These are phyloP conservation scores for Chamaenerion angustifolium DNA, from an alignment of 345 rosid genomes.

Conservation along the genomic window DNA sequence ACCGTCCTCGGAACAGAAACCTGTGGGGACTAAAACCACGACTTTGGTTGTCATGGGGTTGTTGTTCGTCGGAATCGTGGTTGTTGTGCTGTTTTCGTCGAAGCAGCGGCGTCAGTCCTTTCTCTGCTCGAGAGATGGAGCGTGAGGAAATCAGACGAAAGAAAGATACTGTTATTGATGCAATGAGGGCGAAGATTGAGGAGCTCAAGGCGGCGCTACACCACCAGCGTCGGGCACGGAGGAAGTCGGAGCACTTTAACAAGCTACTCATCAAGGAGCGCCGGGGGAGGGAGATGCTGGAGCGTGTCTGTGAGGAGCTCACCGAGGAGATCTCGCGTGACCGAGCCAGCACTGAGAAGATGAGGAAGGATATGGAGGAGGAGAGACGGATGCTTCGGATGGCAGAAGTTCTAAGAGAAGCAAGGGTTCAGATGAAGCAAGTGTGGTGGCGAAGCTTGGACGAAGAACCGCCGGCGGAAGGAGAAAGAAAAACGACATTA, in stretches of 20 bases:
- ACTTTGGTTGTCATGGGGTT: constrained; percentile 22
- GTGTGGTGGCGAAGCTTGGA: too few relatives aligned
- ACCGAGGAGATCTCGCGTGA: constrained; percentile 34
- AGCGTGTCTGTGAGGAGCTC: constrained; percentile 48
- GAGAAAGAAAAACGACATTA: too few relatives aligned
- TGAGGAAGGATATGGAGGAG: constrained; percentile 54
- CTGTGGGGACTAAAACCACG: not conserved
- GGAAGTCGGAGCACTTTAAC: constrained; percentile 41
- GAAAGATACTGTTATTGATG: constrained; percentile 13
- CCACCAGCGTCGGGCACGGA: constrained; percentile 47
- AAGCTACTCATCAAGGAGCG: constrained; percentile 55
- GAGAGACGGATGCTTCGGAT: constrained; percentile 67
- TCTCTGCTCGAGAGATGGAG: too few relatives aligned
- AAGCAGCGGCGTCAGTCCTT: constrained; percentile 11
- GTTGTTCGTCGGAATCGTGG: constrained; percentile 17
- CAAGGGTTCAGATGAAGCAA: constrained; percentile 87
- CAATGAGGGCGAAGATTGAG: constrained; percentile 40
- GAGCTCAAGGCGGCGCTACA: constrained; percentile 66
- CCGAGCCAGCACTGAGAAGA: constrained; percentile 36
- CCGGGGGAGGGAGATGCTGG: constrained; percentile 44
- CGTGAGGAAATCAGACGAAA: too few relatives aligned
- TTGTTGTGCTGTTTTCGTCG: constrained; percentile 12
- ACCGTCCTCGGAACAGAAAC: not conserved
- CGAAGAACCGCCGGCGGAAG: too few relatives aligned
- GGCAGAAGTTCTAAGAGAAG: constrained; percentile 73